Conservation (phyloP, 345 rosid genomes). For the Acer saccharum region DNA sequence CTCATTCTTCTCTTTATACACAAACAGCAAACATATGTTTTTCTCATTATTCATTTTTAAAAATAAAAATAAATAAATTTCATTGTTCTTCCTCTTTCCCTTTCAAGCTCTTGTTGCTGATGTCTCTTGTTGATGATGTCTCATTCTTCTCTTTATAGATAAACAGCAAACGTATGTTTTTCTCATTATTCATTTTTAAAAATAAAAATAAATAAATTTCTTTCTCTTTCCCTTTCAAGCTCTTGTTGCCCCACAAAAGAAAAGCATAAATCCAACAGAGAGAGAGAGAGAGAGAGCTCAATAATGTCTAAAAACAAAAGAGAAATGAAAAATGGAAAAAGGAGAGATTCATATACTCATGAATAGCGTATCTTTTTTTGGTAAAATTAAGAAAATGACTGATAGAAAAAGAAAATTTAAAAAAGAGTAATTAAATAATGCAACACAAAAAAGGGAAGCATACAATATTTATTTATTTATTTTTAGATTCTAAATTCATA, state of each 20-base stretch:
- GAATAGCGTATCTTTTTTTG: constrained; percentile 18
- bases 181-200: not conserved
- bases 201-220: too few species aligned
- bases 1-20: constrained; percentile 23
- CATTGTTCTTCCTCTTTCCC: too few species aligned
- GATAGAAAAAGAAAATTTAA: not conserved
- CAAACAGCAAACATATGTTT: not conserved
- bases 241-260: not conserved
- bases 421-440: not conserved
- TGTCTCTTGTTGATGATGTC: constrained; percentile 7
- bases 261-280: too few species aligned
- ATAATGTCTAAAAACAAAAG: not conserved
- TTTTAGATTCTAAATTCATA: too few species aligned
- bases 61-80: too few species aligned
- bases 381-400: not conserved
- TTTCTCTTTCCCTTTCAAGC: not conserved
- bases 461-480: too few species aligned
- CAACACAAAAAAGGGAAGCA: too few species aligned
- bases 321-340: not conserved
- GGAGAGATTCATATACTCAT: not conserved
- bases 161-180: not conserved
- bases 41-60: not conserved
- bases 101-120: not conserved
- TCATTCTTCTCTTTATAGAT: constrained; percentile 23
- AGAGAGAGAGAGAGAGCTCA: not conserved